These are phyloP conservation scores for Ilyonectria robusta DNA, from an alignment of 2,329 filamentous ascomycete genomes.

Conservation along the genomic window DNA sequence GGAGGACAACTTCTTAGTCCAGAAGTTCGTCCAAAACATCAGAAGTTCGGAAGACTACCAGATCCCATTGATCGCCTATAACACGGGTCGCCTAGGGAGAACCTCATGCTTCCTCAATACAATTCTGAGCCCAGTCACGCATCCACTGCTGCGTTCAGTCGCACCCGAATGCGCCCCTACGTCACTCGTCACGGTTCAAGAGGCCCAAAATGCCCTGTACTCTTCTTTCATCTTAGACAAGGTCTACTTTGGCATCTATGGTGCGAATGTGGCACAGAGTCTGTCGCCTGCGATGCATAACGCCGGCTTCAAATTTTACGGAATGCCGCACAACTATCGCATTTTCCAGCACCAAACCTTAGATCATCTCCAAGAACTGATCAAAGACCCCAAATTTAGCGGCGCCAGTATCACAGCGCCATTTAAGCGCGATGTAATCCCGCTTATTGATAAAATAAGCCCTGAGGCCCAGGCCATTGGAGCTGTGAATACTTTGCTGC, in stretches of 20 bases:
- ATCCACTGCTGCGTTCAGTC: slow-evolving; percentile 13
- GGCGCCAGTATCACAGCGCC: slow-evolving; percentile 73
- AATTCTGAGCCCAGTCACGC: slow-evolving; percentile 27
- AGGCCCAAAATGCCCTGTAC: slow-evolving; percentile 29
- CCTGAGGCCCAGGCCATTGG: slow-evolving; percentile 74
- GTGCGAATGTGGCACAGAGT: slow-evolving; percentile 28
- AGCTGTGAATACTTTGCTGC: slow-evolving; percentile 75
- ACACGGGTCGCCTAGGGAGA: slow-evolving; percentile 18
- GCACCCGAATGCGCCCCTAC: not conserved
- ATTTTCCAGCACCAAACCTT: slow-evolving; percentile 14
- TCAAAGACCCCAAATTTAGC: slow-evolving; percentile 66
- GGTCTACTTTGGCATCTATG: slow-evolving; percentile 31
- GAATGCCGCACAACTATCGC: slow-evolving; percentile 28
- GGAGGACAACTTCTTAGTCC: slow-evolving; percentile 25
- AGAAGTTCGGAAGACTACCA: not conserved
- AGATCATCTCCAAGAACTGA: slow-evolving; percentile 6
- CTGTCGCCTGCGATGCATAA: slow-evolving; percentile 32
- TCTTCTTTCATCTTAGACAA: slow-evolving; percentile 25
- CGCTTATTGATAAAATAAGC: slow-evolving; percentile 70
- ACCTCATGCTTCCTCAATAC: slow-evolving; percentile 25
- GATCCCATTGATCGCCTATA: slow-evolving; percentile 31
- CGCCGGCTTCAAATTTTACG: slow-evolving; percentile 24
- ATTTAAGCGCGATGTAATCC: slow-evolving; percentile 73
- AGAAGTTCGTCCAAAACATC: slow-evolving; percentile 22
- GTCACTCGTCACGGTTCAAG: slow-evolving; percentile 26